phyloP scores from a whole-genome alignment of 345 rosid species.

The Gossypium ekmanianum region DNA sequence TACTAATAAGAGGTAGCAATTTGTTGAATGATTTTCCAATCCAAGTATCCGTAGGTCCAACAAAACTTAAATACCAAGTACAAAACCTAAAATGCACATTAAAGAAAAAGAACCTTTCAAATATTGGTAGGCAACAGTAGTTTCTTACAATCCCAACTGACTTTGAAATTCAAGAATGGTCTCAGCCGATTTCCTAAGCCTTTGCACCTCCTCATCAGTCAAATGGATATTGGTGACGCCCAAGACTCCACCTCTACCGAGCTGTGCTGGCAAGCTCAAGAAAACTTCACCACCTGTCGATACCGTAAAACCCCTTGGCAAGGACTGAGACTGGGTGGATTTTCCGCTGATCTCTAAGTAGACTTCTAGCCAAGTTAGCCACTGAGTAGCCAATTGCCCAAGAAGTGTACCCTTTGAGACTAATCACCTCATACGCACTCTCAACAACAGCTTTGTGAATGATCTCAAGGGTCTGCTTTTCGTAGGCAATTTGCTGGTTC shows the following conservation, averaged over 20 bases:
- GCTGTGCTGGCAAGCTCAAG: constrained; percentile 81
- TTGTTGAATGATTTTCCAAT: no score
- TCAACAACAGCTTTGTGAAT: constrained; percentile 71
- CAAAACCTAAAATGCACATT: background rate
- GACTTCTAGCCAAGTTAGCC: constrained; percentile 65
- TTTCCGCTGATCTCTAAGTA: constrained; percentile 77
- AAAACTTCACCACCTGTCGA: constrained; percentile 66
- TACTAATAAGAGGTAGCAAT: no score
- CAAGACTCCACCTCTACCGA: constrained; percentile 66
- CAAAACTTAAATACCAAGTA: no score
- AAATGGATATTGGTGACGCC: constrained; percentile 80
- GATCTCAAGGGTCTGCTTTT: constrained; percentile 69
- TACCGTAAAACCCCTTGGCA: constrained; percentile 79
- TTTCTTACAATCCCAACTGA: constrained; percentile 54
- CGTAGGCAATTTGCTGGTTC: constrained; percentile 64
- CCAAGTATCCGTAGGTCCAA: no score
- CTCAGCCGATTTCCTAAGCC: constrained; percentile 66
- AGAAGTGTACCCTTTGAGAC: constrained; percentile 86
- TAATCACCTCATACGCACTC: constrained; percentile 80
- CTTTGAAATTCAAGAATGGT: constrained; percentile 66
- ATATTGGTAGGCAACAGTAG: background rate
- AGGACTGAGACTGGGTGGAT: constrained; percentile 90
- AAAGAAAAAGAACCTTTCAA: background rate
- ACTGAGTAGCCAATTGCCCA: constrained; percentile 98
- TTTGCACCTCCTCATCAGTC: constrained; percentile 56